Conservation (phyloP, 2,329 filamentous ascomycete species). For the Pyricularia pennisetigena region DNA sequence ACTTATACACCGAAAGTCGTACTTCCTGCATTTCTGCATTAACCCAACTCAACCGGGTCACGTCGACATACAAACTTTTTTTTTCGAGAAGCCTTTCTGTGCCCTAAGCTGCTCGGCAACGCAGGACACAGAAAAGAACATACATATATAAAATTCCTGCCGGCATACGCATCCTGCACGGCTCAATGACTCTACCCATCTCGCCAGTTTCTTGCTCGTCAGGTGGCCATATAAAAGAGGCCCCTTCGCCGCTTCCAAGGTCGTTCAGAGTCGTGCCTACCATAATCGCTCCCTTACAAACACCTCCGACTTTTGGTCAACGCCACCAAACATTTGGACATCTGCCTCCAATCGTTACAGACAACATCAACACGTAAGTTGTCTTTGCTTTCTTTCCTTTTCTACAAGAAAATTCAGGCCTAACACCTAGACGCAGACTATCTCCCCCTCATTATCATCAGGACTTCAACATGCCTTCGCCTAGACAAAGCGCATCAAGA, state of each 20-base stretch:
- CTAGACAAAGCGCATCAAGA: background rate
- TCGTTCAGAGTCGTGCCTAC: background rate
- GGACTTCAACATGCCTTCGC: background rate
- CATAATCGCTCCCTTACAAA: background rate
- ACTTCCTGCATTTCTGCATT: background rate
- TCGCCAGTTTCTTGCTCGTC: background rate
- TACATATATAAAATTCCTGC: background rate
- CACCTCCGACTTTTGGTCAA: background rate
- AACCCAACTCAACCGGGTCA: background rate
- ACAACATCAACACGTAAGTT: background rate
- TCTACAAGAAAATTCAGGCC: background rate
- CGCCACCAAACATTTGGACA: background rate
- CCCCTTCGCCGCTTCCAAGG: conserved; percentile 2
- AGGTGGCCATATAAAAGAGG: background rate
- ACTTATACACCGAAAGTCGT: background rate
- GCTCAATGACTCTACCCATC: background rate
- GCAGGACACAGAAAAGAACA: background rate
- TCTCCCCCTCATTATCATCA: background rate
- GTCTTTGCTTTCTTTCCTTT: background rate
- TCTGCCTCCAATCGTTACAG: background rate
- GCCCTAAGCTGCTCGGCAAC: background rate
- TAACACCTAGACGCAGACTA: background rate
- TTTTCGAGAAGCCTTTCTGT: background rate
- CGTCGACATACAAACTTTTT: background rate
- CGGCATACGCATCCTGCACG: background rate